Conservation (phyloP, 2,329 filamentous ascomycete species). For the Magnaporthiopsis incrustans region DNA sequence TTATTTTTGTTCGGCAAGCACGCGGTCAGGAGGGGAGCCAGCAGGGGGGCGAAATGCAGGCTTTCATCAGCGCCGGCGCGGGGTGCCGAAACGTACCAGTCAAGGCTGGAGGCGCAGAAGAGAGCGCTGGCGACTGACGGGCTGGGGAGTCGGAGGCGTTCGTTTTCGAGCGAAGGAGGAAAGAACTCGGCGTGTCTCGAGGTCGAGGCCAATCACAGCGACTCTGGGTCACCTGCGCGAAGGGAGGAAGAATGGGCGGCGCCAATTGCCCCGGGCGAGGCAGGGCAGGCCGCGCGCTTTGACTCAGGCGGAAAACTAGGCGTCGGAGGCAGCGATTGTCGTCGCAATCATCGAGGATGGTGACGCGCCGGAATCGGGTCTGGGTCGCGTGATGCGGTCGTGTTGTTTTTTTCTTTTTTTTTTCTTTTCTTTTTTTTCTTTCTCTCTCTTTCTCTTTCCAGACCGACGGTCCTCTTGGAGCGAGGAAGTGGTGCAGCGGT, state of each 20-base stretch:
- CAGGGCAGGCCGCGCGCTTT: not conserved
- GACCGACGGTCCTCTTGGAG: not conserved
- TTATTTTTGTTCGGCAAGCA: slow-evolving; percentile 1
- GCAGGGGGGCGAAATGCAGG: not conserved
- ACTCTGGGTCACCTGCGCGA: not conserved
- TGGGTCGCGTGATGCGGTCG: not conserved
- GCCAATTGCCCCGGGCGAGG: not conserved
- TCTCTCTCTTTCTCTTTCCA: not conserved
- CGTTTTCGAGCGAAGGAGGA: not conserved
- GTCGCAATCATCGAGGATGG: not conserved
- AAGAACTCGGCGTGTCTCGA: not conserved
- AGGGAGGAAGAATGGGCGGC: not conserved
- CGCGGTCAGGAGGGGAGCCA: not conserved
- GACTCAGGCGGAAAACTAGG: not conserved
- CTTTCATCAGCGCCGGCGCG: not conserved
- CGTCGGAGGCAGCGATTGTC: not conserved
- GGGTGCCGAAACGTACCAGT: not conserved
- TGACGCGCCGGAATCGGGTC: not conserved
- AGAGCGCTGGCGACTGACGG: not conserved
- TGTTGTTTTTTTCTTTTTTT: not conserved
- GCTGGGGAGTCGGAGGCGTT: not conserved
- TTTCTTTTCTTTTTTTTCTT: not conserved
- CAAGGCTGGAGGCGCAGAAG: not conserved
- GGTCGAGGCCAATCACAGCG: not conserved
- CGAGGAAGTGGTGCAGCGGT: not conserved